Conservation (phyloP, 345 rosid species). For the Hevea brasiliensis region DNA sequence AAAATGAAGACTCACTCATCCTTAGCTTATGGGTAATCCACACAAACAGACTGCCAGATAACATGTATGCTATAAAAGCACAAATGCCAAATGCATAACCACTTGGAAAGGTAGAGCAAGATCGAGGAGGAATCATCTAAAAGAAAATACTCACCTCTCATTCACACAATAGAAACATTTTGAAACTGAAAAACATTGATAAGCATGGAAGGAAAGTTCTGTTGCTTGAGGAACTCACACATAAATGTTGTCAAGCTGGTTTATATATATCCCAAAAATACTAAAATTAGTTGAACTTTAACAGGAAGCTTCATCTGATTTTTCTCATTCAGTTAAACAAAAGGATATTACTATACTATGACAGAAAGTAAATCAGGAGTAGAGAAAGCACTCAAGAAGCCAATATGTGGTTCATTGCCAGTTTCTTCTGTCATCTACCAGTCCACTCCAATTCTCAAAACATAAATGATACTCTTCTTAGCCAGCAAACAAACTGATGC, state of each 20-base stretch:
- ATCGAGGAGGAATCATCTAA: not conserved
- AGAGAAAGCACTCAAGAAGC: not conserved
- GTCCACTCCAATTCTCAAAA: constrained; percentile 13
- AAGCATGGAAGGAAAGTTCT: not conserved
- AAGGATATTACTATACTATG: not conserved
- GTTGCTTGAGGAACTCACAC: not conserved
- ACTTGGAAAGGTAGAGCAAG: not conserved
- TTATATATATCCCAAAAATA: not conserved
- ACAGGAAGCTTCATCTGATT: not conserved
- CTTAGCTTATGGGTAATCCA: not conserved
- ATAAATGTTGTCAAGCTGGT: not conserved
- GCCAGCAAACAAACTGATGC: not conserved
- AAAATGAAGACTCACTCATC: not conserved
- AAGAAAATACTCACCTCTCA: not conserved
- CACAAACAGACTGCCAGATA: not conserved
- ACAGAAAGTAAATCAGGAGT: not conserved
- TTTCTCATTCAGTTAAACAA: not conserved
- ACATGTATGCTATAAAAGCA: not conserved
- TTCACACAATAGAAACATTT: not conserved
- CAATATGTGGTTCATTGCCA: not conserved
- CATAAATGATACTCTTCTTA: constrained; percentile 1
- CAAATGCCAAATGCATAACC: not conserved
- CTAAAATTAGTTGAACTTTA: not conserved
- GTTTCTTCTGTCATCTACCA: not conserved
- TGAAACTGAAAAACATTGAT: not conserved